phyloP scores from a whole-genome alignment of 2,329 filamentous ascomycete genomes.

The Chrysoporthe austroafricana region DNA sequence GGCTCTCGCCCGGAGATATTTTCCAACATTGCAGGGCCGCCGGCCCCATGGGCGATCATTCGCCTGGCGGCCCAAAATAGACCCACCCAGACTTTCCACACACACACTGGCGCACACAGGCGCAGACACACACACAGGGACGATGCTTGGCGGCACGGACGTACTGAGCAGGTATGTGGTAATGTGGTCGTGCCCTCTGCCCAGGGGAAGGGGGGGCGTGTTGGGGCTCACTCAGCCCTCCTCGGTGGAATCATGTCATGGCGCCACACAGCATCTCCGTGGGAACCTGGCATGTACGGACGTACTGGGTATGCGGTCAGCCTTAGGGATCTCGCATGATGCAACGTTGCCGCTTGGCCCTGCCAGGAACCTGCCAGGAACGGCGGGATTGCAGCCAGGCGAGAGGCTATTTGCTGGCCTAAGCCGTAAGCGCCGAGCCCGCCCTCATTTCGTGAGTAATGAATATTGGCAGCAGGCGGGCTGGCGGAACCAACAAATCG shows the following conservation, averaged over 20 bases:
- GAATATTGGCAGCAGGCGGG: neutral
- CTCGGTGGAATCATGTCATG: neutral
- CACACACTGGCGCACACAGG: no score
- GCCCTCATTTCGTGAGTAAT: neutral
- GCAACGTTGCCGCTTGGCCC: constrained; percentile 10
- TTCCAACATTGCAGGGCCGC: neutral
- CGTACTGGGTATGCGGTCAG: neutral
- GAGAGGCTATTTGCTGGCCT: neutral
- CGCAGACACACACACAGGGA: no score
- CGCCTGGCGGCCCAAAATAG: neutral
- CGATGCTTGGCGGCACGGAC: no score
- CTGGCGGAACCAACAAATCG: no score
- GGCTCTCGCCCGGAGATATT: neutral
- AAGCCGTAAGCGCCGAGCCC: neutral
- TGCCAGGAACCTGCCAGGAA: neutral
- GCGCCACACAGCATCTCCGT: no score
- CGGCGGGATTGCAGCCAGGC: no score
- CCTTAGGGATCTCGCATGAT: neutral
- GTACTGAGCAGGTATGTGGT: no score
- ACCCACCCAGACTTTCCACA: neutral
- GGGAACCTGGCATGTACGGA: no score
- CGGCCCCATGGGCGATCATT: constrained; percentile 4
- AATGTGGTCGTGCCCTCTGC: no score
- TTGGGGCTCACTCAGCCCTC: neutral
- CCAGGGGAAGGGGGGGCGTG: no score